A percentile compares a stretch with the other conserved stretches of the same genome.
Conservation (phyloP, 371 early-diverging fungal species). For the Dichotomocladium elegans region DNA sequence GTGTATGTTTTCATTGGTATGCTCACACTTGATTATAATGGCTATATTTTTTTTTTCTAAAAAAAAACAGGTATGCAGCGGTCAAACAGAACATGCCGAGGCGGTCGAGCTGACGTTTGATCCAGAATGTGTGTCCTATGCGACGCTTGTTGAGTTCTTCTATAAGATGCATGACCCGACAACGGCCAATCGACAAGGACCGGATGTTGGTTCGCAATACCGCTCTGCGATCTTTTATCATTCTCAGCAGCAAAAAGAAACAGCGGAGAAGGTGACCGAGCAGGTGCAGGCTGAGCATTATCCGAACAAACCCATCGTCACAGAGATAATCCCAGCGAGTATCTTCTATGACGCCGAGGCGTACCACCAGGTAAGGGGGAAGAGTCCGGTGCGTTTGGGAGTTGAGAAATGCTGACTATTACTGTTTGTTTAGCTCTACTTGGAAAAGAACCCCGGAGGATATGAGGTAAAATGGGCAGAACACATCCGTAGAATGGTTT, state of each 20-base stretch:
- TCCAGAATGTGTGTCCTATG: slow-evolving; percentile 65
- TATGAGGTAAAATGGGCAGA: slow-evolving; percentile 26
- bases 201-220: slow-evolving; percentile 68
- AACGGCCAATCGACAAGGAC: slow-evolving; percentile 27
- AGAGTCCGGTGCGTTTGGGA: background rate
- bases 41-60: background rate
- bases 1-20: background rate
- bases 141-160: slow-evolving; percentile 76
- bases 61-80: slow-evolving; percentile 58
- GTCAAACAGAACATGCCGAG: slow-evolving; percentile 82
- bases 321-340: slow-evolving; percentile 70
- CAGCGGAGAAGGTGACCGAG: slow-evolving; percentile 64
- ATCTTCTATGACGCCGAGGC: slow-evolving; percentile 87
- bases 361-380: slow-evolving; percentile 69
- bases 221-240: slow-evolving; percentile 84
- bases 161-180: slow-evolving; percentile 77
- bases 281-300: slow-evolving; percentile 57
- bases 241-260: slow-evolving; percentile 61
- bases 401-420: background rate
- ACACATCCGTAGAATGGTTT: background rate
- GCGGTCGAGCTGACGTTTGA: slow-evolving; percentile 77
- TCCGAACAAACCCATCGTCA: slow-evolving; percentile 62
- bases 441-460: slow-evolving; percentile 36
- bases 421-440: slow-evolving; percentile 17
- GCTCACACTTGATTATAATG: background rate